Evolutionary conservation across 2,329 filamentous ascomycete genomes (phyloP).

Genomic region (Colletotrichum chlorophyti): DNA sequence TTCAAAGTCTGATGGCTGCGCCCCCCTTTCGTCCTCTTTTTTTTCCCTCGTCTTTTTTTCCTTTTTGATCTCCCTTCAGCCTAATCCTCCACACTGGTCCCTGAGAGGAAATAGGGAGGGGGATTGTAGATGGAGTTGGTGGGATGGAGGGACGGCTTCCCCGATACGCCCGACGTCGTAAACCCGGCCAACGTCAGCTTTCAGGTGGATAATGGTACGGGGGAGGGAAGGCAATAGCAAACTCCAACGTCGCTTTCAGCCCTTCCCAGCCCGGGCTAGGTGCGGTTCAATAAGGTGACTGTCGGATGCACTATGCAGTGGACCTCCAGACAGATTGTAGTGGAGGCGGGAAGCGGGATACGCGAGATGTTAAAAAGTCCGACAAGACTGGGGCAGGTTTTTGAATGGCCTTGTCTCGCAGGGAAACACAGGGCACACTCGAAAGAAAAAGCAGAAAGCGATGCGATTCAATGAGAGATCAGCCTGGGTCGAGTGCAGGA

Average conservation of each 20-base stretch:
- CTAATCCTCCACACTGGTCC: not conserved
- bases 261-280: no score
- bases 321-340: no score
- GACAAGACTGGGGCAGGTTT: slow-evolving; percentile 6
- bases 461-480: no score
- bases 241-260: no score
- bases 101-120: slow-evolving; percentile 1
- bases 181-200: no score
- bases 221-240: no score
- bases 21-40: not conserved
- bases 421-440: no score
- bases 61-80: not conserved
- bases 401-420: slow-evolving; percentile 6
- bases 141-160: slow-evolving; percentile 20
- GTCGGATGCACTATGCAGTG: no score
- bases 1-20: slow-evolving; percentile 5
- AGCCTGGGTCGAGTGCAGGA: no score
- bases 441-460: not conserved
- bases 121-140: not conserved
- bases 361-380: slow-evolving; percentile 7
- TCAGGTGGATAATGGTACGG: slow-evolving; percentile 1
- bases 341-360: no score
- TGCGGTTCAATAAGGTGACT: no score
- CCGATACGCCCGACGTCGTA: slow-evolving; percentile 25
- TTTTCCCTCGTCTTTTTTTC: not conserved